Evolutionary conservation across 176 grass and related monocot genomes (phyloP).

Genomic region (Chloris gayana): DNA sequence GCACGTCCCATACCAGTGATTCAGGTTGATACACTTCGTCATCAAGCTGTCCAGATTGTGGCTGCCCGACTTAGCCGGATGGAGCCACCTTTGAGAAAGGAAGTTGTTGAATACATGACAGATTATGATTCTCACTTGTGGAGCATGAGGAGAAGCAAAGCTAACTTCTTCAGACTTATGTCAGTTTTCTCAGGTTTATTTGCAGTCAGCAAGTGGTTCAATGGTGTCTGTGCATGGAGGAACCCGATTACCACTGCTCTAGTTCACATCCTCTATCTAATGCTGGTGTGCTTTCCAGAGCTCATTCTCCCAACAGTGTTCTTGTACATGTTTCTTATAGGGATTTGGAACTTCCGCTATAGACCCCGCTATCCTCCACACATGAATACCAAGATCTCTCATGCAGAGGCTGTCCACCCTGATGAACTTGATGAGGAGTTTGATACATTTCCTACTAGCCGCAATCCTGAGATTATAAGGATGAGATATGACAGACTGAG

Average conservation of each 20-base stretch:
- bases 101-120: conserved; percentile 98
- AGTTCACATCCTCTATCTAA: conserved; percentile 87
- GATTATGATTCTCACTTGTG: conserved; percentile 91
- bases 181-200: conserved; percentile 79
- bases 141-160: conserved; percentile 98
- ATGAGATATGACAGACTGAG: conserved; percentile 92
- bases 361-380: conserved; percentile 88
- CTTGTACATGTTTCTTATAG: conserved; percentile 95
- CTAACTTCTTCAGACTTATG: conserved; percentile 97
- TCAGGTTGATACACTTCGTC: conserved; percentile 83
- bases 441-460: conserved; percentile 75
- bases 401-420: conserved; percentile 79
- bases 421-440: conserved; percentile 98
- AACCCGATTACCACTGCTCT: conserved; percentile 92
- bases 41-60: conserved; percentile 90
- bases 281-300: conserved; percentile 97
- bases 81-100: conserved; percentile 92
- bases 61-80: conserved; percentile 84
- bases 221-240: conserved; percentile 75
- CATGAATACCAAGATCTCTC: conserved; percentile 98
- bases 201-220: conserved; percentile 86
- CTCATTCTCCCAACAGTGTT: conserved; percentile 86
- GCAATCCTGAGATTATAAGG: conserved; percentile 60
- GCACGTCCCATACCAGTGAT: conserved; percentile 77
- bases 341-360: conserved; percentile 94